Conservation (phyloP, 164 flowering plant species). For the Magnolia sinica region DNA sequence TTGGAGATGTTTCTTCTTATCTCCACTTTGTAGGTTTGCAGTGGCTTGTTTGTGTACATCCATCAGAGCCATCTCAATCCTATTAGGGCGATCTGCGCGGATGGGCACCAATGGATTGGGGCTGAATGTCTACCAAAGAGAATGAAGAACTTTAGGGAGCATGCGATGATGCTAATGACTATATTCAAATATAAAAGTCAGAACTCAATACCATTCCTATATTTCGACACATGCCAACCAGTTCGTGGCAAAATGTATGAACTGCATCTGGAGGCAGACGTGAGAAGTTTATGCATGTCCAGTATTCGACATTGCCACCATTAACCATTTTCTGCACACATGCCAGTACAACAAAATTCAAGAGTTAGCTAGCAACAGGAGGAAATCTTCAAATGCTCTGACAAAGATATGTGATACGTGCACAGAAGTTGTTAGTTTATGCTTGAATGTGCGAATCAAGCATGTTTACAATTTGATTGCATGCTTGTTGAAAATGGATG, state of each 20-base stretch:
- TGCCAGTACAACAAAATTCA: not conserved
- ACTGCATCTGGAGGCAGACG: slow-evolving; percentile 12
- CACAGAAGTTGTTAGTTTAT: too few relatives aligned
- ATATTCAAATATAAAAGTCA: slow-evolving; percentile 25
- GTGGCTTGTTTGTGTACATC: slow-evolving; percentile 29
- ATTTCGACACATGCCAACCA: slow-evolving; percentile 52
- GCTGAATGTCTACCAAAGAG: slow-evolving; percentile 6
- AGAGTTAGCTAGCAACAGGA: too few relatives aligned
- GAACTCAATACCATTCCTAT: slow-evolving; percentile 76
- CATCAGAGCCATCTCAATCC: slow-evolving; percentile 43
- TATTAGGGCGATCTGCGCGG: slow-evolving; percentile 16
- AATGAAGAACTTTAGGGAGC: not conserved
- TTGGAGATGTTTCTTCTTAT: too few relatives aligned
- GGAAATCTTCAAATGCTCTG: slow-evolving; percentile 13
- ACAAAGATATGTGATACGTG: too few relatives aligned
- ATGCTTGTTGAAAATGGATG: too few relatives aligned
- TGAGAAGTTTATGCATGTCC: slow-evolving; percentile 69
- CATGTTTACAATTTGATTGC: too few relatives aligned
- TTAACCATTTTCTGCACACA: slow-evolving; percentile 66
- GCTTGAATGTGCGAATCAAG: too few relatives aligned
- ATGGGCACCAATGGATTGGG: slow-evolving; percentile 41
- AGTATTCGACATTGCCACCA: slow-evolving; percentile 52
- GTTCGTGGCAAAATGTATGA: slow-evolving; percentile 30
- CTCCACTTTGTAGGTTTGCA: not conserved
- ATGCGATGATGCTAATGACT: not conserved